These are phyloP conservation scores for Fusarium algeriense DNA, from an alignment of 2,329 filamentous ascomycete species.

Conservation along the genomic window DNA sequence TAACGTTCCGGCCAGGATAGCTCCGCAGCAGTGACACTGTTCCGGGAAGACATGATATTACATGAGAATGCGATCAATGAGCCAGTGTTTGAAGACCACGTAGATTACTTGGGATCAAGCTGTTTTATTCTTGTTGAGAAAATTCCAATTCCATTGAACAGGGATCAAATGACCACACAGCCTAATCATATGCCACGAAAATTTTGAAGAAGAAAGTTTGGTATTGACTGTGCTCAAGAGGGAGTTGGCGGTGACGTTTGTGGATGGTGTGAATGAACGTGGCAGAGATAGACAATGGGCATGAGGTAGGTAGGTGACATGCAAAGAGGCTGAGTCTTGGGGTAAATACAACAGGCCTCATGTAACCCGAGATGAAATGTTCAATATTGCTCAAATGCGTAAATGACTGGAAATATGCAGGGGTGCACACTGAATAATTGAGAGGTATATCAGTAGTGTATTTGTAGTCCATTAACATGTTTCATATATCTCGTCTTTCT, in stretches of 20 bases:
- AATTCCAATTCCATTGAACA: background rate
- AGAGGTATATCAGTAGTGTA: background rate
- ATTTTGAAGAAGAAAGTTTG: background rate
- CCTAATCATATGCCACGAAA: background rate
- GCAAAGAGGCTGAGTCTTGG: background rate
- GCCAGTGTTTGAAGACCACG: background rate
- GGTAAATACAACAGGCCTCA: background rate
- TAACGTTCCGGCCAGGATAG: background rate
- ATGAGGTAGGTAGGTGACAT: background rate
- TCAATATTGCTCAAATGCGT: background rate
- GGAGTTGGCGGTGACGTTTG: background rate
- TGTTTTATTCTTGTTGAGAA: background rate
- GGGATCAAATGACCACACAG: background rate
- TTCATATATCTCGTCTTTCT: constrained; percentile 2
- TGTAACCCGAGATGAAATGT: background rate
- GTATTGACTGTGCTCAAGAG: background rate
- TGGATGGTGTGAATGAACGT: background rate
- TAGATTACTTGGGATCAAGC: background rate
- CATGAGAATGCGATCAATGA: background rate
- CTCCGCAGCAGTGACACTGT: background rate
- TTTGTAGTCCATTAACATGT: background rate
- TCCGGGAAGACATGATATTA: background rate
- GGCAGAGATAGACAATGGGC: background rate
- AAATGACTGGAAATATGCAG: background rate
- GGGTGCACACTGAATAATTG: background rate